These are phyloP conservation scores for Arabis hirsuta DNA, from an alignment of 345 rosid genomes.

Conservation along the genomic window DNA sequence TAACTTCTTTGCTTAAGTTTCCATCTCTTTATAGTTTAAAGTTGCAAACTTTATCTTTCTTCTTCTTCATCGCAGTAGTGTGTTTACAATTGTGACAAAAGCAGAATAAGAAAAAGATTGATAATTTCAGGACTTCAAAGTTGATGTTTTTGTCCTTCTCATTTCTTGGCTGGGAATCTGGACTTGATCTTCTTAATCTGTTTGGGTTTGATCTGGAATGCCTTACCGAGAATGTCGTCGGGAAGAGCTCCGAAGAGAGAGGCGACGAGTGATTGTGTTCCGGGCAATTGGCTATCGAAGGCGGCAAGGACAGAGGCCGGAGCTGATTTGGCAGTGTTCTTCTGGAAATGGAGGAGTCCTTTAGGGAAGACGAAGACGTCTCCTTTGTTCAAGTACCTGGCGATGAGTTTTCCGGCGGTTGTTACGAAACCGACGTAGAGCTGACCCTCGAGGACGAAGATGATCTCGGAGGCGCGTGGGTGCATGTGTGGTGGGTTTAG, in stretches of 20 bases:
- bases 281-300: conserved; percentile 66
- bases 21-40: conserved; percentile 1
- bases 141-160: not conserved
- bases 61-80: conserved; percentile 7
- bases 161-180: conserved; percentile 52
- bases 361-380: conserved; percentile 63
- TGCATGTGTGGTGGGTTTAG: conserved; percentile 54
- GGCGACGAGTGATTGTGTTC: conserved; percentile 53
- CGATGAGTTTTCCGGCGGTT: conserved; percentile 51
- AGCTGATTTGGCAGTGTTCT: conserved; percentile 44
- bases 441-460: conserved; percentile 61
- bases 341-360: conserved; percentile 65
- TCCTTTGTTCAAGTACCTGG: conserved; percentile 57
- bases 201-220: conserved; percentile 54
- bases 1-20: not conserved
- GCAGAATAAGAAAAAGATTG: not conserved
- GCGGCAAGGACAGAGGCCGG: conserved; percentile 57
- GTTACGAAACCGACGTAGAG: conserved; percentile 63
- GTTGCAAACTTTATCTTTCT: conserved; percentile 11
- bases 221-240: conserved; percentile 44
- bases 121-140: not conserved
- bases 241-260: conserved; percentile 61
- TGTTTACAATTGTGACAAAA: conserved; percentile 15
- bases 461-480: conserved; percentile 58
- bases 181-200: conserved; percentile 53